Evolutionary conservation across 768 basidiomycete genomes (phyloP).

Genomic region (Leccinum arenicola): DNA sequence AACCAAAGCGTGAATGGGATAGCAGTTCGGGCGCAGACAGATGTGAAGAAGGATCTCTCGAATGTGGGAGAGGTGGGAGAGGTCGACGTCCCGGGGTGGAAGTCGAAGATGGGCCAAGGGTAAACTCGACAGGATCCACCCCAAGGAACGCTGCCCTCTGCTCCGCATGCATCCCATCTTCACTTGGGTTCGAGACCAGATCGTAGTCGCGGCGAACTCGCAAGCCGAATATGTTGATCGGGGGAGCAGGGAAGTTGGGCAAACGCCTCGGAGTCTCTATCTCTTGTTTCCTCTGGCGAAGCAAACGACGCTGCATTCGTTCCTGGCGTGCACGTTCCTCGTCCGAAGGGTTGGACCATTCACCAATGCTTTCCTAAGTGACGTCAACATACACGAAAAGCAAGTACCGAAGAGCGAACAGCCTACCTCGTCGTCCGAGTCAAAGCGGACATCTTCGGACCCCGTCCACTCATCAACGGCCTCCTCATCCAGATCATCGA

Average conservation of each 20-base stretch:
- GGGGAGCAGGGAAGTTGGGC: slow-evolving; percentile 80
- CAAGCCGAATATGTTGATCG: slow-evolving; percentile 47
- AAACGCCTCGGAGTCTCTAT: slow-evolving; percentile 66
- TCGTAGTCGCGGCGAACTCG: slow-evolving; percentile 53
- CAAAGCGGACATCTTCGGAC: slow-evolving; percentile 63
- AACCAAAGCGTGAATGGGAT: slow-evolving; percentile 56
- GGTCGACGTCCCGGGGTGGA: slow-evolving; percentile 46
- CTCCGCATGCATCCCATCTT: slow-evolving; percentile 51
- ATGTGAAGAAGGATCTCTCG: slow-evolving; percentile 59
- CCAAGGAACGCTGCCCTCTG: slow-evolving; percentile 44
- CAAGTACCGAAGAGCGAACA: neutral
- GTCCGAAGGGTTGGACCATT: slow-evolving; percentile 90
- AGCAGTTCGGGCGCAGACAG: slow-evolving; percentile 59
- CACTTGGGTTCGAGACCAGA: slow-evolving; percentile 83
- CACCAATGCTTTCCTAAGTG: slow-evolving; percentile 67
- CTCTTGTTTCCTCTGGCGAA: slow-evolving; percentile 44
- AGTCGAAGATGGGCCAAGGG: slow-evolving; percentile 44
- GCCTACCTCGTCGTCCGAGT: slow-evolving; percentile 69
- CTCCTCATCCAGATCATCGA: slow-evolving; percentile 37
- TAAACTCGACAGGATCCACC: slow-evolving; percentile 42
- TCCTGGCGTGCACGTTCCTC: slow-evolving; percentile 77
- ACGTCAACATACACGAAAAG: slow-evolving; percentile 8
- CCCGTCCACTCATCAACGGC: slow-evolving; percentile 77
- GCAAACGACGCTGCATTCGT: slow-evolving; percentile 60
- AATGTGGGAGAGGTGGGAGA: slow-evolving; percentile 62